Evolutionary conservation across 257 asterid species (phyloP), one percentile per base, ranked within the genome.

Genomic region (Galeopsis tetrahit): DNA sequence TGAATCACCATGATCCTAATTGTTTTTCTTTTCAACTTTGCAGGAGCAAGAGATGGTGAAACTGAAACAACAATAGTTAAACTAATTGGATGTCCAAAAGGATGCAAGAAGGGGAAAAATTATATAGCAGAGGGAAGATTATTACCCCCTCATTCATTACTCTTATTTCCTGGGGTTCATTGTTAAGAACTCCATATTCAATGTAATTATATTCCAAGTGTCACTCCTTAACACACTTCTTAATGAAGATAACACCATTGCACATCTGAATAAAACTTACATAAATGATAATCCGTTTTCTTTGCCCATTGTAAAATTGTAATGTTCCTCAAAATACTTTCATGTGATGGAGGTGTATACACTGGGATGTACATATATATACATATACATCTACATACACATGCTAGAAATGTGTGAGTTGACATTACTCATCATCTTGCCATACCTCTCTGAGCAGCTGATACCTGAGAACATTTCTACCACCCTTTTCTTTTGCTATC

Each of bases 381-480:
- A 74, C 17, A 44, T 10, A 44, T 44, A 61, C 11, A 60, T 13
- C 55, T 13, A 61, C 48, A 68, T 36, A 73, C 49, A 70, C 46
- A 70, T 17, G 71, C 36, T 14, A 70, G 2, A 66, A 28, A 51
- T 6, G n/a, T 13, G 13, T 7, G 35, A 28, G 13, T 55, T 15
- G 56, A n/a, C 55, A 76, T 11, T 69, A 74, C 38, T 79, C 76
- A 10, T 66, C 77, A 34, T 80, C 86, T 61, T 68, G 72, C 98
- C 96, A 88, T 34, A 87, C 70, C 79, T 85, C 91, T 51, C 86
- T 66, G 49, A 93, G 89, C 67, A 93, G 85, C 77, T 83, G 86
- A 79, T 85, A 91, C 68, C 98, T 78, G 55, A 83, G 72, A 62
- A 86, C 87, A 59, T 79, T 82, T 66, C 84, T 75, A 11, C 88